Conservation (phyloP, 1,139 yeast genomes). For the Sporopachydermia cereana region DNA sequence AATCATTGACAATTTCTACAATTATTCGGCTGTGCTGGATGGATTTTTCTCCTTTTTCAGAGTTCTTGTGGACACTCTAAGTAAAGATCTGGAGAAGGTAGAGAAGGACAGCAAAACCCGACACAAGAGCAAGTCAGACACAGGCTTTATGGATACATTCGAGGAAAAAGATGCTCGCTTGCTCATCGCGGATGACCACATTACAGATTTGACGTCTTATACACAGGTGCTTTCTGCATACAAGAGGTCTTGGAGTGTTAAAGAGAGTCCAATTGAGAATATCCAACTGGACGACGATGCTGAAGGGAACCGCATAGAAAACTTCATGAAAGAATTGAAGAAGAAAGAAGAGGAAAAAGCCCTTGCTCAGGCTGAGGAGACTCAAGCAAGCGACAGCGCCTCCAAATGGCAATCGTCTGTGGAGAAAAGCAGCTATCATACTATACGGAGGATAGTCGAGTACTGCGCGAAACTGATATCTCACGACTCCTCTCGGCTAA, state of each 20-base stretch:
- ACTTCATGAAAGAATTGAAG: conserved; percentile 38
- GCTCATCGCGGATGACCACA: background rate
- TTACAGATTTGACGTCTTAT: background rate
- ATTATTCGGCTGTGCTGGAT: conserved; percentile 58
- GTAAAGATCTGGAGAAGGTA: conserved; percentile 20
- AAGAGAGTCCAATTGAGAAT: conserved; percentile 15
- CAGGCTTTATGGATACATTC: background rate
- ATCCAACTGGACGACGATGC: conserved; percentile 16
- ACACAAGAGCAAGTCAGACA: background rate
- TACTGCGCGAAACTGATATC: conserved; percentile 65
- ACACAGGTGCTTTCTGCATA: background rate
- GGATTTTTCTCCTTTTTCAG: conserved; percentile 67
- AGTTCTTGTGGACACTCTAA: conserved; percentile 47
- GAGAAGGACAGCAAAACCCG: background rate
- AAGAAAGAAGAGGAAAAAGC: conserved; percentile 30
- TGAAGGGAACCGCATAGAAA: background rate
- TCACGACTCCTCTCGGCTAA: conserved; percentile 50
- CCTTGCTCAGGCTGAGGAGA: conserved; percentile 29
- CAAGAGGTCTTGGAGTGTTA: conserved; percentile 16
- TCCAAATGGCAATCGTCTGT: conserved; percentile 52
- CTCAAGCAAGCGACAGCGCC: conserved; percentile 23
- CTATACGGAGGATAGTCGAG: conserved; percentile 48
- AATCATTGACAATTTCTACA: conserved; percentile 73
- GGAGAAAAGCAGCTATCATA: conserved; percentile 44
- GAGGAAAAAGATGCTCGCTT: background rate